phyloP scores from a whole-genome alignment of 345 rosid species.

The Atalantia buxifolia region DNA sequence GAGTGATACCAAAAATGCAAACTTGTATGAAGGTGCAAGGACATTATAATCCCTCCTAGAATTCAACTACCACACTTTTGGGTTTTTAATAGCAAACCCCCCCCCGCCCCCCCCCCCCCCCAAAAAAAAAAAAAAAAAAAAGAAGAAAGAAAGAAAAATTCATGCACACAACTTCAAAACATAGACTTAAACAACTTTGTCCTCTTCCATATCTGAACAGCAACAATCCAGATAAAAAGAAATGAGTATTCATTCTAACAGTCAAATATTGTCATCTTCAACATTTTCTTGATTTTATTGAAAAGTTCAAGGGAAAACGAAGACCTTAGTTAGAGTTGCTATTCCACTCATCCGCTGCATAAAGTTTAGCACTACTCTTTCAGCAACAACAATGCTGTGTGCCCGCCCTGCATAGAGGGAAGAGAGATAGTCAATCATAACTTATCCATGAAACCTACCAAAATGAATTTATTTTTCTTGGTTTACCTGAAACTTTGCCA shows the following conservation, averaged over 20 bases:
- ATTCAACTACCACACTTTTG: neutral
- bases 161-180: neutral
- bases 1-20: neutral
- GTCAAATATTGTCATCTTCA: neutral
- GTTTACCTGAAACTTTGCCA: conserved; percentile 78
- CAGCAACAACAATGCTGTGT: conserved; percentile 80
- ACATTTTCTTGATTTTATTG: neutral
- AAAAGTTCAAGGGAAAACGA: conserved; percentile 3
- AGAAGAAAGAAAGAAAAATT: neutral
- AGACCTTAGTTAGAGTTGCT: conserved; percentile 91
- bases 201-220: neutral
- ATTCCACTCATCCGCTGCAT: conserved; percentile 99
- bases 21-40: neutral
- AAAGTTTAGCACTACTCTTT: conserved; percentile 88
- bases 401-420: conserved; percentile 56
- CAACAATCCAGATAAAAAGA: neutral
- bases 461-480: neutral
- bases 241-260: neutral
- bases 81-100: neutral
- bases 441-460: neutral
- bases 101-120: too few relatives aligned
- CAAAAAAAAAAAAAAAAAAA: neutral
- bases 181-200: neutral
- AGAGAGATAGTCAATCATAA: neutral
- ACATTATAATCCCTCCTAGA: neutral